Evolutionary conservation across 2,329 filamentous ascomycete genomes (phyloP).

Genomic region (Aplosporella prunicola): DNA sequence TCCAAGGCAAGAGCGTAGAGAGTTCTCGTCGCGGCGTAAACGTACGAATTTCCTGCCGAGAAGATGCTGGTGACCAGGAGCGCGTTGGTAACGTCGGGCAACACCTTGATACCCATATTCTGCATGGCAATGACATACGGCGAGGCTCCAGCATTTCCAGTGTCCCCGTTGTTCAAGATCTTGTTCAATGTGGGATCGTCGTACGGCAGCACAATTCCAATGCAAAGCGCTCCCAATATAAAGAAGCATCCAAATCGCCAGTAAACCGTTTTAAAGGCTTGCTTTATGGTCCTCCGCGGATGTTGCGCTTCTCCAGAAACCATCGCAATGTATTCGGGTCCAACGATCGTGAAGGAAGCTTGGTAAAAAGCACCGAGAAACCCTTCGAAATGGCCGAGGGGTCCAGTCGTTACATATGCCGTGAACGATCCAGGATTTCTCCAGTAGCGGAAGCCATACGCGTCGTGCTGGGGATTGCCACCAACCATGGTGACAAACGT

Average conservation of each 20-base stretch:
- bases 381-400: constrained; percentile 15
- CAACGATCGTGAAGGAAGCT: constrained; percentile 15
- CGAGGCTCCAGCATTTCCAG: constrained; percentile 6
- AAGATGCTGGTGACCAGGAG: constrained; percentile 36
- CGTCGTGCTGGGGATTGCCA: constrained; percentile 26
- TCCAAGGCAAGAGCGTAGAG: constrained; percentile 39
- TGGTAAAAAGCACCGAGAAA: constrained; percentile 39
- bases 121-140: constrained; percentile 24
- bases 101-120: constrained; percentile 24
- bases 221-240: constrained; percentile 36
- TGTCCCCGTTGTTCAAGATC: constrained; percentile 11
- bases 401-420: constrained; percentile 13
- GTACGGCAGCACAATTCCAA: constrained; percentile 38
- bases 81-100: constrained; percentile 21
- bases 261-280: constrained; percentile 40
- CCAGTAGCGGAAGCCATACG: constrained; percentile 29
- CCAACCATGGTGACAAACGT: constrained; percentile 29
- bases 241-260: constrained; percentile 39
- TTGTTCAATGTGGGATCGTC: constrained; percentile 64
- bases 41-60: constrained; percentile 42
- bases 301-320: constrained; percentile 24
- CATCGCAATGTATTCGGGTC: constrained; percentile 18
- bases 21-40: constrained; percentile 19
- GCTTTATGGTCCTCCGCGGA: constrained; percentile 31
- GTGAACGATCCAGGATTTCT: constrained; percentile 20